Evolutionary conservation across 306 rosid species (phyloP), one percentile per base, ranked within the genome.

Genomic region (Medicago lupulina): DNA sequence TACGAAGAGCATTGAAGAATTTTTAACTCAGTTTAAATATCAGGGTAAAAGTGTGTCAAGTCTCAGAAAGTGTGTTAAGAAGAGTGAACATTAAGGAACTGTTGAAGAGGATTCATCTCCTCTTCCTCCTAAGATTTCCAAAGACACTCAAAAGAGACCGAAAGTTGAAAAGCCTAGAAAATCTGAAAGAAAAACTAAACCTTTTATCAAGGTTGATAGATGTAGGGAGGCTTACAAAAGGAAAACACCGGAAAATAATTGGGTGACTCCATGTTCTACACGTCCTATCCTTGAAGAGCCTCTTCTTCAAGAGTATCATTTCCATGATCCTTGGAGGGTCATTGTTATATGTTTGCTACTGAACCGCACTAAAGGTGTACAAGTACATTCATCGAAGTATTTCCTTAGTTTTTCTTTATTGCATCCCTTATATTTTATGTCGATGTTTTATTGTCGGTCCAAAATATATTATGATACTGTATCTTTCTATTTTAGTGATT

Each of bases 301-400:
- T 23, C 28, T 23, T 2, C 1, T 92, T 70, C 93, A 92, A 82
- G 92, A 92, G 76, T 81, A 74, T 58, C 96, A 92, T 72, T 60
- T 53, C 4, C 80, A 84, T 67, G 92, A 92, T 76, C 97, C 97
- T 28, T 90, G 96, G 97, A 88, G 89, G 71, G 93, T 92, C 12
- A 51, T 90, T 75, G 82, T 88, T 36, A 92, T 92, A 9, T 92
- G 96, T 50, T 75, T 88, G 86, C 91, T 90, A 23, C 85, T 92
- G 43, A 90, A 90, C 72, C 57, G 68, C 55, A 92, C 97, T 34
- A 28, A 66, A 34, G 93, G 97, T 54, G 2, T 0, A 0, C 91
- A 88, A 90, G 97, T 89, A 79, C 57, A 4, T 58, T 54, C 55
- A 38, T 49, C 7, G 36, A 57, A 57, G 36, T 57, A 57, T 21